Conservation (phyloP, 2,329 filamentous ascomycete species). For the Mycocentrospora acerina region DNA sequence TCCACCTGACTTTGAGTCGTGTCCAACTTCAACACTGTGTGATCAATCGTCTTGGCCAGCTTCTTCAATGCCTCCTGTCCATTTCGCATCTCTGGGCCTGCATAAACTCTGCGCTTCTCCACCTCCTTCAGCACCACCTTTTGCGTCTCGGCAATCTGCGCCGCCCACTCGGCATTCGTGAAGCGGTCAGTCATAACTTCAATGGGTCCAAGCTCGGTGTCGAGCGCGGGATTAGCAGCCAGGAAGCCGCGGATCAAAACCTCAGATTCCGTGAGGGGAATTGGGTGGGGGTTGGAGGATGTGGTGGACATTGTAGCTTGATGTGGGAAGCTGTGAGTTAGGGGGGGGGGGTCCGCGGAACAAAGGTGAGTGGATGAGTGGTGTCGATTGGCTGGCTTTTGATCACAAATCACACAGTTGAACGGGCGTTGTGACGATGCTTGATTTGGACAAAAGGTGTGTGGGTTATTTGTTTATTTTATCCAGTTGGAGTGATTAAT, state of each 20-base stretch:
- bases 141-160: slow-evolving; percentile 43
- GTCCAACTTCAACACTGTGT: slow-evolving; percentile 54
- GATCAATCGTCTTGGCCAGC: slow-evolving; percentile 47
- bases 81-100: slow-evolving; percentile 29
- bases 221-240: slow-evolving; percentile 32
- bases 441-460: not conserved
- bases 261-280: slow-evolving; percentile 35
- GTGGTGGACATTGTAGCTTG: slow-evolving; percentile 11
- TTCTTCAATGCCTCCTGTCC: slow-evolving; percentile 27
- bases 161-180: slow-evolving; percentile 49
- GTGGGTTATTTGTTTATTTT: slow-evolving; percentile 17
- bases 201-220: slow-evolving; percentile 28
- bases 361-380: not conserved
- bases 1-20: slow-evolving; percentile 53
- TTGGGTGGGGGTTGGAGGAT: slow-evolving; percentile 20
- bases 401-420: not conserved
- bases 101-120: slow-evolving; percentile 27
- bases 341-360: no score
- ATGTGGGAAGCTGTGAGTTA: no score
- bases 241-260: slow-evolving; percentile 37
- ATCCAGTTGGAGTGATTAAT: slow-evolving; percentile 6
- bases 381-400: slow-evolving; percentile 1
- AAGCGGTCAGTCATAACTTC: slow-evolving; percentile 45
- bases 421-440: not conserved
- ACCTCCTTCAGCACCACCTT: slow-evolving; percentile 30